phyloP scores from a whole-genome alignment of 2,329 filamentous ascomycete genomes.

The Diaporthe sp. region DNA sequence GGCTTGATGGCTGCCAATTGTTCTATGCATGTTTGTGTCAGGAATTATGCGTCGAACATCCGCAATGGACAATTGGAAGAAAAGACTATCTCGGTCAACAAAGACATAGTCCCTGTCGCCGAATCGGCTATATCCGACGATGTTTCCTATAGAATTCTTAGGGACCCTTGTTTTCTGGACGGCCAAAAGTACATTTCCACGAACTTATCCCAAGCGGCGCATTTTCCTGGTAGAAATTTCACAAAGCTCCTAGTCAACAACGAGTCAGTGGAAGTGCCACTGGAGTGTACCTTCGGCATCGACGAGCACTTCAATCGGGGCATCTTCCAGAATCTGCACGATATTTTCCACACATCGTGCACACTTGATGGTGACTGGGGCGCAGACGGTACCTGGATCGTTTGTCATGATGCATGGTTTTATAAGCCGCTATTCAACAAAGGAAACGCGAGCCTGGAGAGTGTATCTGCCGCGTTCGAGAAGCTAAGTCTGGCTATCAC shows the following conservation, averaged over 20 bases:
- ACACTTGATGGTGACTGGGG: background rate
- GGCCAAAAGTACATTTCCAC: background rate
- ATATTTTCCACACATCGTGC: background rate
- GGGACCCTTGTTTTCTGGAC: background rate
- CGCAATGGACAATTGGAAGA: background rate
- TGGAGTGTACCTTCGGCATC: background rate
- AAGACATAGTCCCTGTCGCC: background rate
- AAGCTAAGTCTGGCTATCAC: background rate
- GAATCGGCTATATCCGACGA: rapidly evolving
- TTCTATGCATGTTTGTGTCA: background rate
- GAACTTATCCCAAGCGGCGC: background rate
- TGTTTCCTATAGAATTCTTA: background rate
- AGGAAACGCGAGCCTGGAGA: background rate
- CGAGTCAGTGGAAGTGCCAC: background rate
- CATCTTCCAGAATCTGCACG: background rate
- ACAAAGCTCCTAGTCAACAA: background rate
- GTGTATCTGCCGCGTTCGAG: background rate
- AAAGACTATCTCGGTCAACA: background rate
- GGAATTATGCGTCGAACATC: background rate
- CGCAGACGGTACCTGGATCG: background rate
- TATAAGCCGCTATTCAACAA: background rate
- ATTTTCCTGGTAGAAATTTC: background rate
- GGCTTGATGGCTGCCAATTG: background rate
- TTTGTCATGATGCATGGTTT: background rate
- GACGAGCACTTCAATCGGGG: background rate